These are phyloP conservation scores for Beauveria rudraprayagi DNA, from an alignment of 2,329 filamentous ascomycete genomes.

Conservation along the genomic window DNA sequence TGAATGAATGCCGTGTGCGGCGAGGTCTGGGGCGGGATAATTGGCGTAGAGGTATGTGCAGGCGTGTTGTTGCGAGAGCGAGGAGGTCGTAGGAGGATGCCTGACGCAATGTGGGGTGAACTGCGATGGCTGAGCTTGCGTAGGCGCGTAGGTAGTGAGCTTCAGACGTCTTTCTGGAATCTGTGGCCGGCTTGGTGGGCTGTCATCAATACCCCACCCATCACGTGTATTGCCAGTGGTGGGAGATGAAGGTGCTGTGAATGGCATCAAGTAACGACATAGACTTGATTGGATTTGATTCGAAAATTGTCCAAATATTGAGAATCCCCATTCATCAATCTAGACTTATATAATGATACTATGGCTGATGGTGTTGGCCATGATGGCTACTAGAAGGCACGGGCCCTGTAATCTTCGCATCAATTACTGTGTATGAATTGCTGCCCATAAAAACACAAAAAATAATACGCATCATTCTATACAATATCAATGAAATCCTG, in stretches of 20 bases:
- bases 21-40: slow-evolving; percentile 4
- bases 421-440: not conserved
- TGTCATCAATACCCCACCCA: slow-evolving; percentile 3
- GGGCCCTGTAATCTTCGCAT: not conserved
- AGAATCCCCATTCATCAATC: too few species aligned
- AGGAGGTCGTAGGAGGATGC: slow-evolving; percentile 6
- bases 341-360: too few species aligned
- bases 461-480: not conserved
- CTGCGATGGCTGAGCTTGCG: slow-evolving; percentile 11
- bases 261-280: not conserved
- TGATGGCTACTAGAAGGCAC: not conserved
- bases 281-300: not conserved
- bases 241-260: not conserved
- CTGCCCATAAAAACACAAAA: not conserved
- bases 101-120: slow-evolving; percentile 12
- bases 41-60: not conserved
- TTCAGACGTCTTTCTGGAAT: not conserved
- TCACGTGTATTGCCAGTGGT: not conserved
- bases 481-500: not conserved
- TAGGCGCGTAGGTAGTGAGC: not conserved
- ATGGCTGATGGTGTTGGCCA: not conserved
- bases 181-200: not conserved
- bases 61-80: slow-evolving; percentile 4
- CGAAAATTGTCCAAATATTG: not conserved
- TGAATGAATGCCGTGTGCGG: slow-evolving; percentile 19